Evolutionary conservation across 2,329 filamentous ascomycete species (phyloP).

Genomic region (Monilinia polystroma): DNA sequence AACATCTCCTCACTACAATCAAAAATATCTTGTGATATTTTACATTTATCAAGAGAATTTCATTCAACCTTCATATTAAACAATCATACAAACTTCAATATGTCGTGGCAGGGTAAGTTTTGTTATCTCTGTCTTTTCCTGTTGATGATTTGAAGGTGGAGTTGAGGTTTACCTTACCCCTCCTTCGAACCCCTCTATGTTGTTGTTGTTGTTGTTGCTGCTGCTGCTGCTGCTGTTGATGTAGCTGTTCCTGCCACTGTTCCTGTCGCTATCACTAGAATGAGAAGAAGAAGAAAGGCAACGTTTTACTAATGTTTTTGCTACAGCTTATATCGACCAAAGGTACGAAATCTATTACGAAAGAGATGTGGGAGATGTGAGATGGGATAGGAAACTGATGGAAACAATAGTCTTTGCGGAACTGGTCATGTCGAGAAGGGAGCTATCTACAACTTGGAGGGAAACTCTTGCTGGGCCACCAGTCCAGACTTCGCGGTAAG

Average conservation of each 20-base stretch:
- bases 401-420: constrained; percentile 66
- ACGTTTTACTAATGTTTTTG: constrained; percentile 28
- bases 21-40: background rate
- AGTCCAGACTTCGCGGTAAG: constrained; percentile 59
- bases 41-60: background rate
- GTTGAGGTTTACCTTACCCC: constrained; percentile 21
- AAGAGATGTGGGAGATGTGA: background rate
- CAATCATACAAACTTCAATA: constrained; percentile 43
- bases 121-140: constrained; percentile 8
- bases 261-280: too few relatives aligned
- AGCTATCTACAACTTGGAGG: constrained; percentile 78
- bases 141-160: background rate
- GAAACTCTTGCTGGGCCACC: constrained; percentile 77
- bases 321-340: constrained; percentile 58
- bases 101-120: constrained; percentile 73
- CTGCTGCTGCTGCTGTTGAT: background rate
- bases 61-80: constrained; percentile 8
- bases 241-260: background rate
- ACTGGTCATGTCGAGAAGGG: constrained; percentile 78
- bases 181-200: constrained; percentile 17
- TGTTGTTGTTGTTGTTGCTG: too few relatives aligned
- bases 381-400: constrained; percentile 31
- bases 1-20: background rate
- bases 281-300: constrained; percentile 4
- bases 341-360: constrained; percentile 48